Conservation (phyloP, 768 basidiomycete species). For the Rhodocollybia butyracea region DNA sequence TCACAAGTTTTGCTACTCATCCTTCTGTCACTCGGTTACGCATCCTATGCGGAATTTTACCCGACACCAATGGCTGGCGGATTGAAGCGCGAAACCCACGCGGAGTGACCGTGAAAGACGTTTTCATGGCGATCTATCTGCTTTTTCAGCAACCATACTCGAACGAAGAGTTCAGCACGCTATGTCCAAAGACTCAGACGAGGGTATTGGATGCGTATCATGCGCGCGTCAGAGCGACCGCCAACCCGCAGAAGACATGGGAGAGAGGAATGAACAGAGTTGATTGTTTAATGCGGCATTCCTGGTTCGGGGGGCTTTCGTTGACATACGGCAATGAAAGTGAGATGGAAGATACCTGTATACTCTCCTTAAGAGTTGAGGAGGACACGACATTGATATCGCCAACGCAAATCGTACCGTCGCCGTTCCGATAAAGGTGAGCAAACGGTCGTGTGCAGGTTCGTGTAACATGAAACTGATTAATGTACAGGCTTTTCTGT, state of each 20-base stretch:
- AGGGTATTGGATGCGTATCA: slow-evolving; percentile 42
- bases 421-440: neutral
- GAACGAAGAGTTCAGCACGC: slow-evolving; percentile 38
- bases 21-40: slow-evolving; percentile 36
- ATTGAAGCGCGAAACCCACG: slow-evolving; percentile 36
- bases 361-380: slow-evolving; percentile 40
- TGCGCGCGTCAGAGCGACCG: slow-evolving; percentile 39
- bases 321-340: slow-evolving; percentile 19
- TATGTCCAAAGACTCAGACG: slow-evolving; percentile 38
- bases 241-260: slow-evolving; percentile 30
- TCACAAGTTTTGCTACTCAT: slow-evolving; percentile 28
- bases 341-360: slow-evolving; percentile 34
- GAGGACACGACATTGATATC: neutral
- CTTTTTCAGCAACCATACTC: slow-evolving; percentile 35
- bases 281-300: slow-evolving; percentile 48
- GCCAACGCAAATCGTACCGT: neutral
- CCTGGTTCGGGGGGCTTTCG: slow-evolving; percentile 51
- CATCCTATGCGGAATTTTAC: slow-evolving; percentile 45
- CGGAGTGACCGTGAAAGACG: slow-evolving; percentile 51
- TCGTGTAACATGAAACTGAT: neutral
- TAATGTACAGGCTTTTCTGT: neutral
- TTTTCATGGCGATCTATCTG: slow-evolving; percentile 43
- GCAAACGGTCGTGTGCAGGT: neutral
- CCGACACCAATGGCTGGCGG: slow-evolving; percentile 34
- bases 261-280: slow-evolving; percentile 41